phyloP scores from a whole-genome alignment of 73 alveolate species.

The Paramecium octaurelia region DNA sequence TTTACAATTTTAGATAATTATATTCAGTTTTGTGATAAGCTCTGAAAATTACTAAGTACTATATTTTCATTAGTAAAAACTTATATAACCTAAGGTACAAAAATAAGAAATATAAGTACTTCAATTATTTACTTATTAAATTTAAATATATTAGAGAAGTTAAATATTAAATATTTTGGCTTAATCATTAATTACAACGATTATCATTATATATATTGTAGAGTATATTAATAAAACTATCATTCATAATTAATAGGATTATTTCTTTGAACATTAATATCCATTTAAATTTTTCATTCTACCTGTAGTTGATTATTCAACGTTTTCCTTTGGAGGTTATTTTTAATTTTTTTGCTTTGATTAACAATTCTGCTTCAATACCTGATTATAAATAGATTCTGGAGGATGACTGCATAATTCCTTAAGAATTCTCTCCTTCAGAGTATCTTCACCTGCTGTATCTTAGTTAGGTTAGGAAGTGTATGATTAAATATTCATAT shows the following conservation, averaged over 20 bases:
- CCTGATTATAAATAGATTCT: constrained; percentile 29
- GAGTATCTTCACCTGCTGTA: neutral
- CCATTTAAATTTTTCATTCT: neutral
- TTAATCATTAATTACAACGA: no score
- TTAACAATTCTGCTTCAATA: neutral
- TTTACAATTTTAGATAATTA: no score
- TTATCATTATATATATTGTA: no score
- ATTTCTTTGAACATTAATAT: neutral
- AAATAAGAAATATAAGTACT: no score
- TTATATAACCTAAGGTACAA: no score
- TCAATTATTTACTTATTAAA: no score
- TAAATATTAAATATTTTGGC: no score
- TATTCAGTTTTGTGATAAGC: no score
- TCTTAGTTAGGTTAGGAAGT: neutral
- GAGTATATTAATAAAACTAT: neutral
- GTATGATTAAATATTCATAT: neutral
- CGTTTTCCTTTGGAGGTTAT: neutral
- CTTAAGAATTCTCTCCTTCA: neutral
- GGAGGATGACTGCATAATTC: constrained; percentile 24
- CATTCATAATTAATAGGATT: neutral
- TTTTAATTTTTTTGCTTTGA: neutral
- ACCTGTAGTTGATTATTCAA: neutral
- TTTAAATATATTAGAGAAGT: no score
- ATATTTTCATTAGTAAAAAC: no score
- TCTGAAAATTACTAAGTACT: no score